phyloP scores from a whole-genome alignment of 495 filamentous ascomycete species.

The Hyaloscypha hepaticicola region DNA sequence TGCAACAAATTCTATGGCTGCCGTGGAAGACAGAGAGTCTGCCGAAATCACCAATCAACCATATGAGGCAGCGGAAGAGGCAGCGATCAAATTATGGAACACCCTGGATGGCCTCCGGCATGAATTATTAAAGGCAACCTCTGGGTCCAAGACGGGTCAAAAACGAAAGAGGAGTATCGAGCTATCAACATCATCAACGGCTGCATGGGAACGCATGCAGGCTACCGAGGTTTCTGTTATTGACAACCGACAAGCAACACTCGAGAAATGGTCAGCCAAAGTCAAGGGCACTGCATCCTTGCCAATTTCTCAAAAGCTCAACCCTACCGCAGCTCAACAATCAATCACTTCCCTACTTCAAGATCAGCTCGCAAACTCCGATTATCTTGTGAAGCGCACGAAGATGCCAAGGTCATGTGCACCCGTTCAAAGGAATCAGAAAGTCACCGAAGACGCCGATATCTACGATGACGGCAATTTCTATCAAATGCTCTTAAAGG shows the following conservation, averaged over 20 bases:
- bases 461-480: slow-evolving; percentile 94
- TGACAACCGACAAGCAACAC: slow-evolving; percentile 50
- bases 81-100: slow-evolving; percentile 86
- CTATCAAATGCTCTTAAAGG: slow-evolving; percentile 87
- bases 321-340: slow-evolving; percentile 49
- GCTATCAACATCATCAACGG: slow-evolving; percentile 50
- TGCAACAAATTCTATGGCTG: slow-evolving; percentile 72
- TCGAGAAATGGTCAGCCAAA: slow-evolving; percentile 70
- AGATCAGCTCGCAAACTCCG: slow-evolving; percentile 66
- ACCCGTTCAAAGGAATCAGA: slow-evolving; percentile 58
- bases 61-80: slow-evolving; percentile 79
- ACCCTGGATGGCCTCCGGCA: slow-evolving; percentile 72
- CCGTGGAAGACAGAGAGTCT: slow-evolving; percentile 38
- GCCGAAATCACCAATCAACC: slow-evolving; percentile 37
- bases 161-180: slow-evolving; percentile 59
- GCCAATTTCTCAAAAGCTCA: slow-evolving; percentile 51
- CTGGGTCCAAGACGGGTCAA: slow-evolving; percentile 38
- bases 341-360: slow-evolving; percentile 71
- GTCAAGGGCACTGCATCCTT: slow-evolving; percentile 47
- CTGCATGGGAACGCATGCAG: slow-evolving; percentile 74
- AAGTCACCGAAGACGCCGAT: slow-evolving; percentile 47
- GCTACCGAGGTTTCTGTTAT: slow-evolving; percentile 51
- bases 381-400: slow-evolving; percentile 66
- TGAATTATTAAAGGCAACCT: slow-evolving; percentile 46
- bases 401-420: slow-evolving; percentile 70